These are phyloP conservation scores for Cordyceps pruinosa DNA, from an alignment of 2,329 filamentous ascomycete species.

Conservation along the genomic window DNA sequence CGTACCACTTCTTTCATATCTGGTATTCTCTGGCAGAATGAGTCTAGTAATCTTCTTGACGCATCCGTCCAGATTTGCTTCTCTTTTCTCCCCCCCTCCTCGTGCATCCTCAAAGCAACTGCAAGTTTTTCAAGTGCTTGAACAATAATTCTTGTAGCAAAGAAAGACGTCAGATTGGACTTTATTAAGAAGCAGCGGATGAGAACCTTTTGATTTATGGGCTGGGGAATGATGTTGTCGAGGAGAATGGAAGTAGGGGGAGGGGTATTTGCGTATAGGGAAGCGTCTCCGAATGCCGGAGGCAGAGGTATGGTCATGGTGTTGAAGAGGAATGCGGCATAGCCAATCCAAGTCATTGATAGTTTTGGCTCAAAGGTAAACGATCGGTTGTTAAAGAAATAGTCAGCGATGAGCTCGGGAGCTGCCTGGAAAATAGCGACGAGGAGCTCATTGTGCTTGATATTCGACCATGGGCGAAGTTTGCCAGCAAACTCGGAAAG, in stretches of 20 bases:
- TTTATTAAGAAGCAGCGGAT: slow-evolving; percentile 72
- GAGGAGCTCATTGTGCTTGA: slow-evolving; percentile 74
- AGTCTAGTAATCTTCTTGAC: slow-evolving; percentile 57
- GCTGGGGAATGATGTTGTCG: slow-evolving; percentile 79
- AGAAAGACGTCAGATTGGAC: slow-evolving; percentile 74
- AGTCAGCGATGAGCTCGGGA: slow-evolving; percentile 82
- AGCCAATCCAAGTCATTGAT: slow-evolving; percentile 90
- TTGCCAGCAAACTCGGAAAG: slow-evolving; percentile 72
- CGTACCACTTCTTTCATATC: slow-evolving; percentile 73
- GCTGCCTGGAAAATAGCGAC: slow-evolving; percentile 71
- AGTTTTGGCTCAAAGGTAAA: slow-evolving; percentile 89
- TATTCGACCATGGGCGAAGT: slow-evolving; percentile 75
- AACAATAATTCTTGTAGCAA: slow-evolving; percentile 72
- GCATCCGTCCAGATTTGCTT: slow-evolving; percentile 61
- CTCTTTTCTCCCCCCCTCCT: slow-evolving; percentile 32
- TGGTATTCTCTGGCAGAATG: slow-evolving; percentile 73
- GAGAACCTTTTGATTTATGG: slow-evolving; percentile 72
- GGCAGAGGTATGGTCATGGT: slow-evolving; percentile 71
- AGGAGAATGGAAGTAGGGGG: slow-evolving; percentile 74
- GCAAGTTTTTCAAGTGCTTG: slow-evolving; percentile 73
- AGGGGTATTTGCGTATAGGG: slow-evolving; percentile 56
- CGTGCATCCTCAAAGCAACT: slow-evolving; percentile 54
- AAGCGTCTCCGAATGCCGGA: slow-evolving; percentile 59
- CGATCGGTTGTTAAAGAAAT: slow-evolving; percentile 71
- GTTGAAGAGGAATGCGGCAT: slow-evolving; percentile 81